Evolutionary conservation across 2,329 filamentous ascomycete genomes (phyloP).

Genomic region (Colletotrichum scovillei): DNA sequence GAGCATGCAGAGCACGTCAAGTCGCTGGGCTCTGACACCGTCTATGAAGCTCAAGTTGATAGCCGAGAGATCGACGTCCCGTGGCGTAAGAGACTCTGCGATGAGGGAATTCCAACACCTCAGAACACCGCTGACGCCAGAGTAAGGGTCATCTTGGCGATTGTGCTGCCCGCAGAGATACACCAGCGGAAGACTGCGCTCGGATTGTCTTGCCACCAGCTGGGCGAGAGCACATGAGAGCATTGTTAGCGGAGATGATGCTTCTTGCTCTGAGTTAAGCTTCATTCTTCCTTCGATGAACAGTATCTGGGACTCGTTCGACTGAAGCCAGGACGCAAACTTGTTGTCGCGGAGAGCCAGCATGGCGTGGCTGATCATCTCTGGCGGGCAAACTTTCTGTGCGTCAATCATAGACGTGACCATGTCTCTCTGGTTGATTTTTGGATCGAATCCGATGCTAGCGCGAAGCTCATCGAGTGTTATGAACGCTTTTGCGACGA

Average conservation of each 20-base stretch:
- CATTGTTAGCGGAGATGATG: neutral
- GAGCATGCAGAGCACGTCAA: neutral
- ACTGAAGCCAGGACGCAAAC: conserved; percentile 12
- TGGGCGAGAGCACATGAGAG: conserved; percentile 8
- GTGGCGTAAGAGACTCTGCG: neutral
- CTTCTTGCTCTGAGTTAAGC: conserved; percentile 10
- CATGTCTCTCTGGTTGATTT: neutral
- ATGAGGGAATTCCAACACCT: conserved; percentile 6
- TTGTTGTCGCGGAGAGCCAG: neutral
- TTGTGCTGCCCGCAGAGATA: conserved; percentile 17
- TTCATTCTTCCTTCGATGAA: conserved; percentile 11
- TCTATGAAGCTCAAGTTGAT: conserved; percentile 7
- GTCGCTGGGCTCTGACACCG: neutral
- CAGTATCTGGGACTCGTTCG: neutral
- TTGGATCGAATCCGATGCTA: neutral
- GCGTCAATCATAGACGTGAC: conserved; percentile 5
- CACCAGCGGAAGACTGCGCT: neutral
- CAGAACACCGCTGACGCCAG: neutral
- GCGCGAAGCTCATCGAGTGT: neutral
- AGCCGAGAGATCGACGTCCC: conserved; percentile 12
- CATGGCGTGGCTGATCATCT: neutral
- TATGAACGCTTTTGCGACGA: neutral
- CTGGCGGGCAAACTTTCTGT: conserved; percentile 3
- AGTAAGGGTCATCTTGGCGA: neutral
- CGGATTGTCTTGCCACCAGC: neutral